A percentile compares a stretch with the other conserved stretches of the same genome.
These are phyloP conservation scores for Camellia sinensis DNA, from an alignment of 148 eudicot species.

Conservation along the genomic window DNA sequence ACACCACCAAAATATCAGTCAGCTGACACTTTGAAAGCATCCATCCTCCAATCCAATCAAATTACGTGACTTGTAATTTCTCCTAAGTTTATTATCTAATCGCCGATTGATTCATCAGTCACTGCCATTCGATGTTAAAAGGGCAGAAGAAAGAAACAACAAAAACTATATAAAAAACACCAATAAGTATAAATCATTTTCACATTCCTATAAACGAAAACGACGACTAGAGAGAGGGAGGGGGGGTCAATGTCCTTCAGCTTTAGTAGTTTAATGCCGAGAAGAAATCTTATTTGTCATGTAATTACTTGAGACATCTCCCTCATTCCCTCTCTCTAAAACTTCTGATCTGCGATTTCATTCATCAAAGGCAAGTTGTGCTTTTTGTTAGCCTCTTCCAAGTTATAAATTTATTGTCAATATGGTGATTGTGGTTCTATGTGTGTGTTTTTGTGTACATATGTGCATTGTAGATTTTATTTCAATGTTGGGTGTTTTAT, in stretches of 20 bases:
- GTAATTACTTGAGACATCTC: background rate
- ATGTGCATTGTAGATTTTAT: background rate
- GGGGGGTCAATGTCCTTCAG: background rate
- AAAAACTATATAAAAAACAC: background rate
- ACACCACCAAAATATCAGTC: no score
- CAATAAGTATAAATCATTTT: background rate
- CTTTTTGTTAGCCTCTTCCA: background rate
- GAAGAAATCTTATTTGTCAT: background rate
- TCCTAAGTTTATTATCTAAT: no score
- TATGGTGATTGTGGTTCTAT: no score
- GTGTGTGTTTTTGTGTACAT: no score
- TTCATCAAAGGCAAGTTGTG: constrained; percentile 4
- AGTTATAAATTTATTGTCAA: background rate
- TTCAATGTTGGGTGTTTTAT: background rate
- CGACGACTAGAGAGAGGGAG: background rate
- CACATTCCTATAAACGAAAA: background rate
- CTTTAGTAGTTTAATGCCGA: background rate
- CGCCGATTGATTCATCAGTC: no score
- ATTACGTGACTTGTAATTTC: no score
- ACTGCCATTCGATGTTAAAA: no score
- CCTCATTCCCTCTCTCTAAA: background rate
- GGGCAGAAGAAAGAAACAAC: no score
- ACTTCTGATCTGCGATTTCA: constrained; percentile 4
- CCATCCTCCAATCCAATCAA: no score
- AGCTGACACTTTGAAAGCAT: no score